Base-by-base conservation (phyloP, 306 rosid genomes). In the Trichosanthes truncata region DNA sequence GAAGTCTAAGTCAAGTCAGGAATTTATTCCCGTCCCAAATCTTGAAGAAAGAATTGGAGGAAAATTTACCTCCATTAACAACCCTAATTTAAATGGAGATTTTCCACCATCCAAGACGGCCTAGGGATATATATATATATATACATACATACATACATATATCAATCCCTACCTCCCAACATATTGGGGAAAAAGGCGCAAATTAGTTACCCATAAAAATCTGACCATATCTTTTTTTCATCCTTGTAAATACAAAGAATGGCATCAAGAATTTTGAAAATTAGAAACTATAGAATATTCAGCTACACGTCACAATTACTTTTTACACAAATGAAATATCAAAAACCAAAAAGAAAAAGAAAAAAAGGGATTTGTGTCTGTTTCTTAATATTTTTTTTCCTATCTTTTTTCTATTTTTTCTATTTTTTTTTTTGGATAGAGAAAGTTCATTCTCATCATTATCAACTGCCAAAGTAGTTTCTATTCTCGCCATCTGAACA, bases 401-500 rank as follows among this genome's bases (percentile, higher is more conserved):
- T 23, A 3, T 5, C 2, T 6, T 11, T 68, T 10, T 48, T 43
- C n/a, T n/a, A n/a, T 26, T 25, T 14, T 26, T 7, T 45, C 7
- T 25, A 45, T 40, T 40, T 13, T 7, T 3, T 23, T 72, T 73
- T 73, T 48, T 14, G 57, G 77, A 48, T 25, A 56, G 38, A 76
- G 62, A 35, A 74, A 53, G 48, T 49, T 20, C 33, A 33, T 71
- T 45, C 36, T 71, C 55, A 55, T 55, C 80, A 38, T 25, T 60
- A 74, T 17, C 78, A 74, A 77, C 80, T 57, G 80, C 38, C 33
- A 21, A 38, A 77, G 46, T 41, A 4, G 41, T 25, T 40, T 57
- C 80, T 40, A 77, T 69, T 38, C 49, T 38, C 52, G 29, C 80
- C 51, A 38, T 57, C 71, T 57, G 71, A 59, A 77, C 80, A 77